These are phyloP conservation scores for Allomyces arbusculus DNA, from an alignment of 192 early-diverging fungal genomes.

Conservation along the genomic window DNA sequence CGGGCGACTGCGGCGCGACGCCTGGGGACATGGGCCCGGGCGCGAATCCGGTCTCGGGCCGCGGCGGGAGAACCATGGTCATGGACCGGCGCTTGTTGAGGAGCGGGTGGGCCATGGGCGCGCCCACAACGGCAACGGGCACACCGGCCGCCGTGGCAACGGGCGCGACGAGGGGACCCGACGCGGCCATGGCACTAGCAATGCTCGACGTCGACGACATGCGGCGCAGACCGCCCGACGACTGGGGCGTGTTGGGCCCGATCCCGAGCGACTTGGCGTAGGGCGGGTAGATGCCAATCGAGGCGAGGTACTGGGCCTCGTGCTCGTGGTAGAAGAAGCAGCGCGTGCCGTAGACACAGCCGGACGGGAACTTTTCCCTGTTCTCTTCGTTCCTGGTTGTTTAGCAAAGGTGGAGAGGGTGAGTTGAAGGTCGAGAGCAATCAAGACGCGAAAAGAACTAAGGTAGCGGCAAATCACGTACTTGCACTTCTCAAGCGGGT, in stretches of 20 bases:
- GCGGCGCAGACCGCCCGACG: not conserved
- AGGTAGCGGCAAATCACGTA: not conserved
- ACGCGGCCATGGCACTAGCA: not conserved
- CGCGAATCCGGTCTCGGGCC: not conserved
- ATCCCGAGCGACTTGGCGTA: not conserved
- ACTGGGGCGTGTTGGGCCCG: not conserved
- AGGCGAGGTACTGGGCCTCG: not conserved
- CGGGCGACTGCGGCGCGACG: not conserved
- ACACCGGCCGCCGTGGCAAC: not conserved
- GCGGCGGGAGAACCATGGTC: not conserved
- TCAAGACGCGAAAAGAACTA: not conserved
- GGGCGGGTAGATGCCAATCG: not conserved
- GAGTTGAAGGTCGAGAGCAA: no score
- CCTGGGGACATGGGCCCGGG: not conserved
- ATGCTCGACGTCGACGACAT: not conserved
- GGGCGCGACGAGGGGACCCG: not conserved
- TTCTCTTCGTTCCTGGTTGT: not conserved
- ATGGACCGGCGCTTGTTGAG: not conserved
- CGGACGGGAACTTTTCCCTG: not conserved
- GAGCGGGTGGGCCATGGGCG: not conserved
- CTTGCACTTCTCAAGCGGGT: not conserved
- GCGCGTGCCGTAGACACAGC: not conserved
- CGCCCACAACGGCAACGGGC: not conserved
- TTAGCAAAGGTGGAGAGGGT: no score
- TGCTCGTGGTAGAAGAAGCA: not conserved